Conservation (phyloP, 148 eudicot species). For the Heliamphora exappendiculata region DNA sequence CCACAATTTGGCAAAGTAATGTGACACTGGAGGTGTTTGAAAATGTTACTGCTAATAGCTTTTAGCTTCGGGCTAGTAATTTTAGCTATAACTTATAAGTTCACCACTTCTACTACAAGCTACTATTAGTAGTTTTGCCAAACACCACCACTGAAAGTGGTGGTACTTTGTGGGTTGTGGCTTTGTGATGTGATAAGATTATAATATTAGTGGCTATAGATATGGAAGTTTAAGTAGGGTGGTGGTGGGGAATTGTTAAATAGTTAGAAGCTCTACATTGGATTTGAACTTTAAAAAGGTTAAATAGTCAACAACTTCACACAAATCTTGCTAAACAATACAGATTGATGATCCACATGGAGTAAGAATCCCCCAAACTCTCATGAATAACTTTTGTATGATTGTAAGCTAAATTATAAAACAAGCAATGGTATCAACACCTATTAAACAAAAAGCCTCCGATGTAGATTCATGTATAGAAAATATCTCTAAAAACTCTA, state of each 20-base stretch:
- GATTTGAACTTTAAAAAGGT: not conserved
- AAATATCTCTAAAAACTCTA: not conserved
- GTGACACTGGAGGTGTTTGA: too few species aligned
- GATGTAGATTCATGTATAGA: slow-evolving; percentile 2
- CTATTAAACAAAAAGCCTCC: not conserved
- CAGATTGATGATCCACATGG: not conserved
- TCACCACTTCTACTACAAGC: too few species aligned
- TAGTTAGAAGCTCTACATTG: not conserved
- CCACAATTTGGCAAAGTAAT: too few species aligned
- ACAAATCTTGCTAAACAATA: not conserved
- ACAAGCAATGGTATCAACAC: not conserved
- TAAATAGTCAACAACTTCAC: not conserved
- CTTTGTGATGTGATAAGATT: too few species aligned
- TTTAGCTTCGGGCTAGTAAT: too few species aligned
- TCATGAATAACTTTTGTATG: not conserved
- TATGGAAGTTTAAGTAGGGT: too few species aligned
- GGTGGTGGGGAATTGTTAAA: not conserved
- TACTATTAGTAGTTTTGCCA: too few species aligned
- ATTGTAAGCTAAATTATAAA: not conserved
- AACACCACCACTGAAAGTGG: too few species aligned
- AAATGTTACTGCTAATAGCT: too few species aligned
- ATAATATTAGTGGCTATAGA: too few species aligned
- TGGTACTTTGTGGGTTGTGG: too few species aligned
- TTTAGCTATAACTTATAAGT: too few species aligned
- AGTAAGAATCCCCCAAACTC: not conserved